Conservation (phyloP, 1,284 basidiomycete species). For the Malassezia obtusa region DNA sequence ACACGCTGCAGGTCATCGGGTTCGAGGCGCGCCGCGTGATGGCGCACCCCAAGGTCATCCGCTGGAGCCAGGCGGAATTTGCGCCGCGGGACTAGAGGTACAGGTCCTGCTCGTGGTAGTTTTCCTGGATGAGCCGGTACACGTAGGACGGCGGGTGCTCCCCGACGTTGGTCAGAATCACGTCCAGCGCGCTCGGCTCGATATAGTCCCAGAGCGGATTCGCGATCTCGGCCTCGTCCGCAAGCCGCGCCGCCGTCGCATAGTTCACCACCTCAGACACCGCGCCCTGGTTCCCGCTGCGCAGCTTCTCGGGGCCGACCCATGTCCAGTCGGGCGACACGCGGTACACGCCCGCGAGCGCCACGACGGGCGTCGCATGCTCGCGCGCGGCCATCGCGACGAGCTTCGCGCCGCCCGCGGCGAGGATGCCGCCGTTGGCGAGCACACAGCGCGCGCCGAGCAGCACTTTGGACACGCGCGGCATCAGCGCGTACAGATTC, state of each 20-base stretch:
- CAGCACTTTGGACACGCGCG: conserved; percentile 90
- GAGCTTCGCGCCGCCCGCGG: conserved; percentile 71
- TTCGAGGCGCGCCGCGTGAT: conserved; percentile 53
- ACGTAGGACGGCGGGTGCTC: conserved; percentile 48
- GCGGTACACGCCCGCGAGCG: conserved; percentile 91
- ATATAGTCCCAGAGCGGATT: conserved; percentile 94
- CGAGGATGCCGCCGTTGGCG: conserved; percentile 90
- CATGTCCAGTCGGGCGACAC: conserved; percentile 87
- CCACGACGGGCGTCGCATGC: conserved; percentile 85
- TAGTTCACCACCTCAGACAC: conserved; percentile 59
- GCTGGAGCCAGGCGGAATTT: conserved; percentile 25
- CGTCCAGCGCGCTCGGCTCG: conserved; percentile 76
- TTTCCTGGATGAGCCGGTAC: conserved; percentile 46
- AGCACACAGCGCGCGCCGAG: conserved; percentile 85
- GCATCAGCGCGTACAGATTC: conserved; percentile 88
- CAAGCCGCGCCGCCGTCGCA: conserved; percentile 49
- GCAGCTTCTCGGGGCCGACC: conserved; percentile 25
- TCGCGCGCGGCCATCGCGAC: conserved; percentile 79
- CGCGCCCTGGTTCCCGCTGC: conserved; percentile 50
- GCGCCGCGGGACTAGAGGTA: conserved; percentile 16
- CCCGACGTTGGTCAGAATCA: conserved; percentile 81
- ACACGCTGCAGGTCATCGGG: conserved; percentile 78
- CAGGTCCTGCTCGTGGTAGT: conserved; percentile 35
- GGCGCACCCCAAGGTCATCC: conserved; percentile 38
- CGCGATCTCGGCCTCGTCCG: conserved; percentile 77